Conservation (phyloP, 768 basidiomycete species). For the Tremella fuciformis region DNA sequence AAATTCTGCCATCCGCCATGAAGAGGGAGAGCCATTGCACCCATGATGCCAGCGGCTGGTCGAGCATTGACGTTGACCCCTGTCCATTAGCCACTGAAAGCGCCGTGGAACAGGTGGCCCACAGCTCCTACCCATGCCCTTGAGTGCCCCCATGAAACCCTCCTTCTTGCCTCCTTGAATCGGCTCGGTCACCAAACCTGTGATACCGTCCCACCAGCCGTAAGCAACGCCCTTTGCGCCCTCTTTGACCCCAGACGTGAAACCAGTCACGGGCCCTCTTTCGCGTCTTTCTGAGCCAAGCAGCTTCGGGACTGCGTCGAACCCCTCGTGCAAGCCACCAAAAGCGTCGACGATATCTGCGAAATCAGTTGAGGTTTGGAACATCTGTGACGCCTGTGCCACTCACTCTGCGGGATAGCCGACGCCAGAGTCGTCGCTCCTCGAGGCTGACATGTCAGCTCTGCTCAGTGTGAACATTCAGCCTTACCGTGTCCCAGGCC, state of each 20-base stretch:
- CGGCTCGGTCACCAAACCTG: conserved; percentile 54
- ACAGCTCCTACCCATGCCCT: conserved; percentile 53
- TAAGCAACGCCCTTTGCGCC: conserved; percentile 56
- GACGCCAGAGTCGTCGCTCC: conserved; percentile 57
- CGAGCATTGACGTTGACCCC: conserved; percentile 51
- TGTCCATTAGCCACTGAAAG: conserved; percentile 14
- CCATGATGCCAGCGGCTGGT: conserved; percentile 48
- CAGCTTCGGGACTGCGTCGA: conserved; percentile 55
- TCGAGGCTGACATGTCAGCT: conserved; percentile 48
- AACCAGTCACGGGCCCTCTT: conserved; percentile 55
- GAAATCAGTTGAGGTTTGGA: neutral
- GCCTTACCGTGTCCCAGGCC: neutral
- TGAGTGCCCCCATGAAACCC: conserved; percentile 52
- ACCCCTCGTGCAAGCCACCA: conserved; percentile 55
- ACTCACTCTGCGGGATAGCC: conserved; percentile 57
- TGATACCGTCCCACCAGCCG: conserved; percentile 54
- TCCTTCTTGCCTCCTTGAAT: conserved; percentile 53
- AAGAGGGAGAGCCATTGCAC: conserved; percentile 39
- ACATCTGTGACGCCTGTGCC: neutral
- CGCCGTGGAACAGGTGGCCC: conserved; percentile 14
- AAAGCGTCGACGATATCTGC: conserved; percentile 34
- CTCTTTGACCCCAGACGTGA: conserved; percentile 56
- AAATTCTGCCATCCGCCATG: conserved; percentile 34
- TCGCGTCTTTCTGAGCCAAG: conserved; percentile 56
- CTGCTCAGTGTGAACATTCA: neutral